These are phyloP conservation scores for Ailanthus altissimus DNA, from an alignment of 345 rosid species.

Conservation along the genomic window DNA sequence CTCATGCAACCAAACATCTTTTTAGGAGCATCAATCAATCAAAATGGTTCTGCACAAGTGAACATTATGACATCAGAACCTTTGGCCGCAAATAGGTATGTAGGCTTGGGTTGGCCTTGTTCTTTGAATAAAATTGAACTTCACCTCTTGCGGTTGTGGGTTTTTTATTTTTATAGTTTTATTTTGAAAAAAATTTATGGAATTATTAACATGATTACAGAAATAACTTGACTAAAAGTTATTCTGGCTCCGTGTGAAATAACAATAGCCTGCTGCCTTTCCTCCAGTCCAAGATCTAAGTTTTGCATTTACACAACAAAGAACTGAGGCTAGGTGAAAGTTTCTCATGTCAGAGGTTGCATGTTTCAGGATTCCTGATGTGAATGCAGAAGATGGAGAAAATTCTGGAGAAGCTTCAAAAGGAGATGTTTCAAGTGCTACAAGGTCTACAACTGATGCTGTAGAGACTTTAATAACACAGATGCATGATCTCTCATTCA, in stretches of 20 bases:
- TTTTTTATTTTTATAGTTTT: background rate
- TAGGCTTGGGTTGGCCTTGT: conserved; percentile 1
- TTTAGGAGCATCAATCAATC: conserved; percentile 33
- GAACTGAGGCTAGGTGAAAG: background rate
- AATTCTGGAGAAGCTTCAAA: conserved; percentile 30
- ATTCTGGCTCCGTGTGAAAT: background rate
- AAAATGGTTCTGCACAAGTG: conserved; percentile 32
- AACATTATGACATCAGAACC: conserved; percentile 33
- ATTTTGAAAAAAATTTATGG: background rate
- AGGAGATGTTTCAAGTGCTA: conserved; percentile 24
- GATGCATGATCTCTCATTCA: conserved; percentile 92
- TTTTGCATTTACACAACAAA: background rate
- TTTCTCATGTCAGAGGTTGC: conserved; percentile 8
- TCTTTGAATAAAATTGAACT: conserved; percentile 3
- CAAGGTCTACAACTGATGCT: conserved; percentile 37
- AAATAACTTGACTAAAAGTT: background rate
- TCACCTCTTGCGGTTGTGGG: background rate
- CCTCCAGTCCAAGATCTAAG: background rate
- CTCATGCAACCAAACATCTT: conserved; percentile 42
- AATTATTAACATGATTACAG: background rate
- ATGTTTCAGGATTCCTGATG: conserved; percentile 39
- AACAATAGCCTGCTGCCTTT: background rate
- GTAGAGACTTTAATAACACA: conserved; percentile 60
- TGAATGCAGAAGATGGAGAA: conserved; percentile 31
- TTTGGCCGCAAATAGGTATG: conserved; percentile 52